These are phyloP conservation scores for Mycena amicta DNA, from an alignment of 768 basidiomycete genomes.

Conservation along the genomic window DNA sequence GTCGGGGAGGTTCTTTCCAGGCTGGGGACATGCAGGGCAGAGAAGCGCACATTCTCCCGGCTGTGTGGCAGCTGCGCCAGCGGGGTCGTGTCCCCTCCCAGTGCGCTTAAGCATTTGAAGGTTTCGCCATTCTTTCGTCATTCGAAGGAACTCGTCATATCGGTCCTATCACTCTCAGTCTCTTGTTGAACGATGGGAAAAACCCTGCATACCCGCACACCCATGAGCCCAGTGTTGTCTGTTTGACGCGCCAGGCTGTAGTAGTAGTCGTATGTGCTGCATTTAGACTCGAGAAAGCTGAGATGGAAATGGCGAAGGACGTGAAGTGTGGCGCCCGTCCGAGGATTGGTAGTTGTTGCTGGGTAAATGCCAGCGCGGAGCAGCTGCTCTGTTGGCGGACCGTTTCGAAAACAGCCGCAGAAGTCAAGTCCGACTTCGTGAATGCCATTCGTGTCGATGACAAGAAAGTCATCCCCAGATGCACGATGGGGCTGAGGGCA, in stretches of 20 bases:
- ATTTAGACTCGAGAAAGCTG: conserved; percentile 15
- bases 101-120: conserved; percentile 24
- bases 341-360: conserved; percentile 15
- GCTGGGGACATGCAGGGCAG: conserved; percentile 34
- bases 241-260: conserved; percentile 15
- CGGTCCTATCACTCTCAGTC: conserved; percentile 27
- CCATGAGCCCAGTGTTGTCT: conserved; percentile 13
- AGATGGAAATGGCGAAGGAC: conserved; percentile 18
- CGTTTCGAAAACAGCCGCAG: conserved; percentile 16
- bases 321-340: conserved; percentile 16
- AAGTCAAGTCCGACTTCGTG: conserved; percentile 18
- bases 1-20: conserved; percentile 26
- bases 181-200: too few species aligned
- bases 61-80: conserved; percentile 18
- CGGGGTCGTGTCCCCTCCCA: conserved; percentile 21
- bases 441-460: conserved; percentile 12
- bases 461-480: conserved; percentile 10
- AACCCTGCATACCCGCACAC: conserved; percentile 3
- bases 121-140: conserved; percentile 23
- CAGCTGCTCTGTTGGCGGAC: conserved; percentile 7
- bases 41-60: conserved; percentile 25
- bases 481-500: conserved; percentile 2
- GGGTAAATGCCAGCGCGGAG: conserved; percentile 17
- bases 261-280: conserved; percentile 24
- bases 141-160: conserved; percentile 22